Percentiles rank a stretch among this genome's conserved stretches.
Conservation (phyloP, 805 yeast species). For the Metschnikowia bowlesiae region DNA sequence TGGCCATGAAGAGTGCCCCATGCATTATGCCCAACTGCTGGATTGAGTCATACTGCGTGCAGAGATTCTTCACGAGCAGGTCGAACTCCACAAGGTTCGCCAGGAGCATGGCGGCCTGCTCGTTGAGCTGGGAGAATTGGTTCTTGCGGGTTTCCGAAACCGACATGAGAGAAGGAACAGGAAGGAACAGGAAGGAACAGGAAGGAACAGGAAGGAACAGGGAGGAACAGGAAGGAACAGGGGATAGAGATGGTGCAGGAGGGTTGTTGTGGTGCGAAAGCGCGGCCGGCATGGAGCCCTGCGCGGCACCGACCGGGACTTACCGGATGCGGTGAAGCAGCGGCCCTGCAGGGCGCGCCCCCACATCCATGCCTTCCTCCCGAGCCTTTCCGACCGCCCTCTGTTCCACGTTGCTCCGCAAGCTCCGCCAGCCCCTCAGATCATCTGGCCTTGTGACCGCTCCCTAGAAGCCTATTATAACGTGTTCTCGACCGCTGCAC, state of each 20-base stretch:
- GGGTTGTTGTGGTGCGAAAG: no score
- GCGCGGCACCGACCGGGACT: not conserved
- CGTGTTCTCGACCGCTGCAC: no score
- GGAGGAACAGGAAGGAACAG: no score
- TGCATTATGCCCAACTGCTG: conserved; percentile 54
- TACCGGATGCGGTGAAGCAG: not conserved
- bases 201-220: no score
- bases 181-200: no score
- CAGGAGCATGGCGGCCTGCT: conserved; percentile 53
- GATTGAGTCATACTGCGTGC: conserved; percentile 49
- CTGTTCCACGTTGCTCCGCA: no score
- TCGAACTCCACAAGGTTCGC: conserved; percentile 53
- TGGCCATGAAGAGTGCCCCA: conserved; percentile 47
- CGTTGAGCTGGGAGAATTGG: conserved; percentile 35
- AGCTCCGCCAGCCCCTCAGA: no score
- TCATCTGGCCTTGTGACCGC: no score
- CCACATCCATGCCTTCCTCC: not conserved
- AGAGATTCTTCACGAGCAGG: conserved; percentile 45
- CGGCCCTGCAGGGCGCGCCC: not conserved
- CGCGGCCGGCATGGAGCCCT: no score
- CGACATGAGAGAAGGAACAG: conserved; percentile 2
- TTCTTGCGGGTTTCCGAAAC: conserved; percentile 7
- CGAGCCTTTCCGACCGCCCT: no score
- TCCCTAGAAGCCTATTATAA: no score
- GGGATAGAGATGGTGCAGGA: not conserved